Base-by-base conservation (phyloP, 2,329 filamentous ascomycete genomes). In the Cladosporium sp. region DNA sequence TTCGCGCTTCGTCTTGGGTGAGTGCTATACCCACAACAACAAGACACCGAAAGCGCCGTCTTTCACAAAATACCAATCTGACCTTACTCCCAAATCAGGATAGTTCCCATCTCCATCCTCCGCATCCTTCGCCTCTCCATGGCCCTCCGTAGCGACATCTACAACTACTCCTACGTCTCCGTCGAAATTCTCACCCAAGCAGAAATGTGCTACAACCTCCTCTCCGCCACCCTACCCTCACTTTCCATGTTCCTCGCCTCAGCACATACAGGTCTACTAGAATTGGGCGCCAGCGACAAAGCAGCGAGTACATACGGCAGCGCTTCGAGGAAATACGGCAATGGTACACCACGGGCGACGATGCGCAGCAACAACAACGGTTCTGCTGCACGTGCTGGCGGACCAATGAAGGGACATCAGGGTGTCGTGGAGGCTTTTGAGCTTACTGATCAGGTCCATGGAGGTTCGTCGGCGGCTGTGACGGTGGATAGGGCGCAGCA, bases 211-310 rank as follows among this genome's bases (percentile, higher is more conserved):
- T 49, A 28, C 50, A 49, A 40, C 28, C 8, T 58, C 22, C 17
- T 60, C 19, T 44, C 49, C 25, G 56, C 56, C 9, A 60, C 58
- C 13, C 34, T 60, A 2, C 58, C 58, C 3, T 60, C 56, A 17
- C 28, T 60, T 13, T 39, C 32, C 13, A 54, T 58, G 15, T 50
- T 60, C 42, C 28, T 58, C 20, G 47, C 50, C 4, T 40, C 36
- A 4, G 36, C 32, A 1, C 36, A 40, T 2, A 53, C 50, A 3
- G 50, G 50, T 8, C 20, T 40, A 2, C 24, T 53, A 24, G 50
- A 48, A 12, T 17, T 51, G 48, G 48, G 48, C n/a, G 48, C 20
- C 28, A 51, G 34, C n/a, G 28, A 32, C 17, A 48, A 32, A 15
- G 28, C 35, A 19, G 36, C 48, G 20, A 25, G 35, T n/a, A 40